A percentile compares a stretch with the other conserved stretches of the same genome.
Conservation (phyloP, 495 filamentous ascomycete species). For the Penicillium robsamsonii region DNA sequence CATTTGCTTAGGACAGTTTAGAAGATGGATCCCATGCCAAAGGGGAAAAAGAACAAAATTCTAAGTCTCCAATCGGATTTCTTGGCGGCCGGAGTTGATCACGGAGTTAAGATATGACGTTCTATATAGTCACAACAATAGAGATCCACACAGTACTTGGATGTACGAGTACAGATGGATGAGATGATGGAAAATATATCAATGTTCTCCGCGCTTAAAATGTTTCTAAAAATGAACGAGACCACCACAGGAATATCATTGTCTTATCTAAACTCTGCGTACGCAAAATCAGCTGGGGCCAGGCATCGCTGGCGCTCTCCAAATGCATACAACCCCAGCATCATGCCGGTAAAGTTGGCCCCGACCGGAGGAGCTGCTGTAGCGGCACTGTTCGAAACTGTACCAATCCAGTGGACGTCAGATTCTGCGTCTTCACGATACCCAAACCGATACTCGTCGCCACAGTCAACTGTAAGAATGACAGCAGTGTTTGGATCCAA, state of each 20-base stretch:
- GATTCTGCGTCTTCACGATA: conserved; percentile 19
- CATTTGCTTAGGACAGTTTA: background rate
- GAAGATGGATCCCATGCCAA: background rate
- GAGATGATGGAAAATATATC: background rate
- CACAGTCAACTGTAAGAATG: conserved; percentile 29
- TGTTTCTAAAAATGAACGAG: background rate
- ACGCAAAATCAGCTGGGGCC: conserved; percentile 42
- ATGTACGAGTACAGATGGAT: no score
- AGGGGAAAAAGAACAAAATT: background rate
- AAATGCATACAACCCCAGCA: conserved; percentile 47
- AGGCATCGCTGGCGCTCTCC: conserved; percentile 40
- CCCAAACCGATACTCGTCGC: conserved; percentile 30
- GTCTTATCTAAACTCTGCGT: conserved; percentile 25
- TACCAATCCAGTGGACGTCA: conserved; percentile 27
- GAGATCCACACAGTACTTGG: no score
- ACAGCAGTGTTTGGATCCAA: conserved; percentile 17
- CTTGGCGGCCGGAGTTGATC: background rate
- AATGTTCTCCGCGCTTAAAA: background rate
- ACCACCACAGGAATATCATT: background rate
- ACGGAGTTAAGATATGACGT: background rate
- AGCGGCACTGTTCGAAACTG: conserved; percentile 27
- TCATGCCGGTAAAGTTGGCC: conserved; percentile 40
- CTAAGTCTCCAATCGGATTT: background rate
- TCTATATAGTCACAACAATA: no score
- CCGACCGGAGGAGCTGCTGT: conserved; percentile 36